Base-by-base conservation (phyloP, 2,329 filamentous ascomycete genomes). In the Fusarium abutilonis region DNA sequence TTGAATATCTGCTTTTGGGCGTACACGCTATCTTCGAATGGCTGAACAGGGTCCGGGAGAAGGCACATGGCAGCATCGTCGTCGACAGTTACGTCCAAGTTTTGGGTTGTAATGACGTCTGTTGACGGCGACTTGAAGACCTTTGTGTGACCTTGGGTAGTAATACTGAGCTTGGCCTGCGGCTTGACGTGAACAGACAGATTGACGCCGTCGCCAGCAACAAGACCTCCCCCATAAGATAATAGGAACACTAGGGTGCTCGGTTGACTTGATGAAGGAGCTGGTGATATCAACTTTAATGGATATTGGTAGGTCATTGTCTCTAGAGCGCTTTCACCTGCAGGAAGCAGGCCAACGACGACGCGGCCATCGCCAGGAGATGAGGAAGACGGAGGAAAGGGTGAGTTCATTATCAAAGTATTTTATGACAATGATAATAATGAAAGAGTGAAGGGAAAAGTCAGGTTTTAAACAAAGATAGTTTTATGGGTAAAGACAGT, bases 221-320 rank as follows among this genome's bases (percentile, higher is more conserved):
- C 91, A 13, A 99, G 86, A 2, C 95, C 95, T 39, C 95, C 95
- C 45, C 95, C 95, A 73, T 98, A 99, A 1, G 93, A 97, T 44
- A 99, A 83, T 34, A 98, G 83, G 73, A 97, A 98, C 36, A 97
- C 88, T 29, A 95, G 86, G 9, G 93, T 83, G 53, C 91, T 91
- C 63, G 84, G 82, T 53, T 88, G 83, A 36, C 84, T 80, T 43
- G 83, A 82, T 6, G 88, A 80, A 10, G 89, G 86, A 13, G 88
- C 83, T 2, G 94, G 92, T 0, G 93, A 90, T 60, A 99, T 91
- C 54, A 99, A 85, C 76, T 99, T 99, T 42, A 99, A 83, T 1
- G 95, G 95, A 72, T 98, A 99, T 74, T 96, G 92, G 74, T 96
- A 98, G 32, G 88, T 89, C 65, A 97, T 85, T 29, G 83, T 86